Base-by-base conservation (phyloP, 1,139 yeast species). In the Diutina ranongensis region DNA sequence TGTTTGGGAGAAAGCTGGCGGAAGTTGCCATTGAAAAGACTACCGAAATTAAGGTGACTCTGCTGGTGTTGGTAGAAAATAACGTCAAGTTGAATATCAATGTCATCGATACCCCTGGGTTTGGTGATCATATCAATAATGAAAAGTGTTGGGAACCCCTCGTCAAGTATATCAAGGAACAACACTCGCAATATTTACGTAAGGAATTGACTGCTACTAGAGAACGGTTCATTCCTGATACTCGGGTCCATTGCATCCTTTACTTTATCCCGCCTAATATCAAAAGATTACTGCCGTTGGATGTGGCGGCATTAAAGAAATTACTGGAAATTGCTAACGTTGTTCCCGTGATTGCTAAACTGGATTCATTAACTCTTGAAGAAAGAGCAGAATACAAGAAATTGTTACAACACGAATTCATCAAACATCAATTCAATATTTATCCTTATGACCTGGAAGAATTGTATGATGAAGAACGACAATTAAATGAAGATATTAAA, bases 61-160 rank as follows among this genome's bases (percentile, higher is more conserved):
- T 80, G 32, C 95, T 86, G 57, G 57, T 62, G 28, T 68, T 89
- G 53, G 64, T 79, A 49, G 98, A 92, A 65, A 89, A 87, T 61
- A 85, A 84, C 54, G 98, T 92, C 49, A 79, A 82, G 49, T 77
- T 92, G 61, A 83, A 83, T 57, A 68, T 92, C 52, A 89, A 87
- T 56, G 80, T 89, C 49, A 85, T 92, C 60, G 98, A 92, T 61
- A 92, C 97, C 8, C 97, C 97, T 12, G 98, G 98, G 8, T 92
- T 87, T 68, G 97, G 96, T 36, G 98, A 92, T 67, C 95, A 86
- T 65, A 83, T 92, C 56, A 87, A 92, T 67, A 92, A 92, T 65
- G 95, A 88, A 57, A 83, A 84, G 64, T 92, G 89, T 57, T 92
- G 97, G 97, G 97, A 92, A 56, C 97, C 97, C 44, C 82, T 92